These are phyloP conservation scores for Polytrichum commune DNA, from an alignment of 225 moss, liverwort and hornwort genomes.

Conservation along the genomic window DNA sequence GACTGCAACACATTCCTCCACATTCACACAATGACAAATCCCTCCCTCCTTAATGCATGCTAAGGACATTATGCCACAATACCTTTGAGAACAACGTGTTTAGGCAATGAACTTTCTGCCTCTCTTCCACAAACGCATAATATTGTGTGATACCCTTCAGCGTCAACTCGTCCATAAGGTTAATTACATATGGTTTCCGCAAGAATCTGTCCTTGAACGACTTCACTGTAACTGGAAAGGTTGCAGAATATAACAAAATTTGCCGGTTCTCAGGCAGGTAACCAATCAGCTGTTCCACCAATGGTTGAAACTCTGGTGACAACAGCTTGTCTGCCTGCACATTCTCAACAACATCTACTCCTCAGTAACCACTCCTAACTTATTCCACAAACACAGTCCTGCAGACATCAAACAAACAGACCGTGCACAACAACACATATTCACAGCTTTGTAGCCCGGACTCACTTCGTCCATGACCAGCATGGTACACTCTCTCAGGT, in stretches of 20 bases:
- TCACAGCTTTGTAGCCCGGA: neutral
- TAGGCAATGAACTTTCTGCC: conserved; percentile 64
- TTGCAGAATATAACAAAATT: conserved; percentile 68
- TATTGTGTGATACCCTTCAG: conserved; percentile 70
- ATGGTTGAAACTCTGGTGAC: conserved; percentile 62
- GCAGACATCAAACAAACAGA: too few relatives aligned
- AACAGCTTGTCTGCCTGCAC: conserved; percentile 60
- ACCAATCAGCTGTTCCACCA: conserved; percentile 63
- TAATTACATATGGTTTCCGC: conserved; percentile 68
- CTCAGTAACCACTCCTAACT: neutral
- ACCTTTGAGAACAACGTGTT: conserved; percentile 69
- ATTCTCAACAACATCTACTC: neutral
- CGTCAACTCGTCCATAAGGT: conserved; percentile 66
- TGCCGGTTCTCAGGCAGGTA: conserved; percentile 60
- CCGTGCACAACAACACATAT: neutral
- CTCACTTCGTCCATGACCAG: conserved; percentile 69
- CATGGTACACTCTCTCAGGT: conserved; percentile 66
- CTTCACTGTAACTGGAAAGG: conserved; percentile 69
- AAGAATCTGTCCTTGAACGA: conserved; percentile 64
- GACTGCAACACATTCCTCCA: too few relatives aligned
- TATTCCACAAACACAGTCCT: too few relatives aligned
- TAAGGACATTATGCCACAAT: neutral
- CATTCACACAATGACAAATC: too few relatives aligned
- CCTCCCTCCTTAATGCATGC: too few relatives aligned
- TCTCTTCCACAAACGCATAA: conserved; percentile 70